These are phyloP conservation scores for Candida khao-thaluensis DNA, from an alignment of 805 yeast species.

Conservation along the genomic window DNA sequence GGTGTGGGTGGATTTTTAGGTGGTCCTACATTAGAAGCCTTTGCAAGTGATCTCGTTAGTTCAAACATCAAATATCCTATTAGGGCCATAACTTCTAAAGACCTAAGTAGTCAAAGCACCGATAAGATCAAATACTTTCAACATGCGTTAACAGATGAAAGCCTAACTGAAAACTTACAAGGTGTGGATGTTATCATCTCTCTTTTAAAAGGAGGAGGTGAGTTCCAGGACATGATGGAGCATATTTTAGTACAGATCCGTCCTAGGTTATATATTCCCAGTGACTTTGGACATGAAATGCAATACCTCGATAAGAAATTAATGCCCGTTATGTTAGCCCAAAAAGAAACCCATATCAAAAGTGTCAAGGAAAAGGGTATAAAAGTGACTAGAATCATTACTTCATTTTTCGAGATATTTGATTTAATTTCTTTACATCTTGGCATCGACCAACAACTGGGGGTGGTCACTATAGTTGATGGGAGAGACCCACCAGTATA, in stretches of 20 bases:
- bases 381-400: constrained; percentile 45
- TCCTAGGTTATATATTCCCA: constrained; percentile 55
- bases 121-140: constrained; percentile 40
- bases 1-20: constrained; percentile 57
- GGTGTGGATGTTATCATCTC: constrained; percentile 54
- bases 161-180: constrained; percentile 35
- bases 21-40: constrained; percentile 44
- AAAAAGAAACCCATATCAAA: constrained; percentile 29
- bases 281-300: constrained; percentile 51
- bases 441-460: constrained; percentile 38
- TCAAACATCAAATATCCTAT: constrained; percentile 47
- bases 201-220: constrained; percentile 14
- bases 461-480: constrained; percentile 38
- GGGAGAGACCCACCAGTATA: constrained; percentile 31
- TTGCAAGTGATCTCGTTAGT: constrained; percentile 36
- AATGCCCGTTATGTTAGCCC: too few species aligned
- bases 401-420: constrained; percentile 37
- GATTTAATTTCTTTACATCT: constrained; percentile 34
- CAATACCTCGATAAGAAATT: too few species aligned
- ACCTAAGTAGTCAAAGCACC: constrained; percentile 23
- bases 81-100: constrained; percentile 49
- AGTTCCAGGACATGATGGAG: constrained; percentile 26
- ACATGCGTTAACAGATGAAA: constrained; percentile 26
- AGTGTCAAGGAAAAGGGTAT: constrained; percentile 31
- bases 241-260: constrained; percentile 35